Conservation (phyloP, 2,329 filamentous ascomycete genomes). For the Herpomyces periplanetae region DNA sequence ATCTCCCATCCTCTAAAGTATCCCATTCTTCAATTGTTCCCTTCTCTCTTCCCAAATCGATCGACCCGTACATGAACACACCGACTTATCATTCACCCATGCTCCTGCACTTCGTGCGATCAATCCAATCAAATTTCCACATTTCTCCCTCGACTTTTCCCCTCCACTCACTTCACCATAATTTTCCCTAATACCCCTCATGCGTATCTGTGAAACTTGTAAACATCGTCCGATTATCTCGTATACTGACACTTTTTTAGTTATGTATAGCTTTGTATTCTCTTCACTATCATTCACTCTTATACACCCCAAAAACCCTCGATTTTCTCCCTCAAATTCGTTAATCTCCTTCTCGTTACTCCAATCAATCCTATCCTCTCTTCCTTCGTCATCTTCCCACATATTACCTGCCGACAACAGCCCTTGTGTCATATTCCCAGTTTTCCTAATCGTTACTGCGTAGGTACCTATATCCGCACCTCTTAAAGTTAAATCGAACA, state of each 20-base stretch:
- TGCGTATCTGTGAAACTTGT: too few species aligned
- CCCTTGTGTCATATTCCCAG: constrained; percentile 48
- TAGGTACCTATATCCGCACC: constrained; percentile 49
- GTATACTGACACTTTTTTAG: constrained; percentile 55
- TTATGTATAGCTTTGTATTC: too few species aligned
- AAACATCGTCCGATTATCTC: constrained; percentile 80
- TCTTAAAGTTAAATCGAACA: constrained; percentile 54
- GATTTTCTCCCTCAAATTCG: too few species aligned
- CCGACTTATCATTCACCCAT: constrained; percentile 95
- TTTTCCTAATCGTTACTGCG: constrained; percentile 43
- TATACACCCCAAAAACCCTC: too few species aligned
- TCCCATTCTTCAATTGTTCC: constrained; percentile 57
- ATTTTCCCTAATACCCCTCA: too few species aligned
- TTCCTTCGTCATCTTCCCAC: constrained; percentile 20
- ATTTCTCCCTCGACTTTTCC: constrained; percentile 25
- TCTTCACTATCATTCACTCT: too few species aligned
- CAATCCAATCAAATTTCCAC: constrained; percentile 60
- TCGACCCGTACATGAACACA: constrained; percentile 90
- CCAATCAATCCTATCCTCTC: too few species aligned
- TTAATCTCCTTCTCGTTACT: too few species aligned
- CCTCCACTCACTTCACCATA: constrained; percentile 16
- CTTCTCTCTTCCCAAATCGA: constrained; percentile 87
- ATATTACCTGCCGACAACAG: constrained; percentile 45
- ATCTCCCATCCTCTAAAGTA: constrained; percentile 18
- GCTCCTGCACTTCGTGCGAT: constrained; percentile 85